Conservation (phyloP, 2,329 filamentous ascomycete species). For the Fusarium napiforme region DNA sequence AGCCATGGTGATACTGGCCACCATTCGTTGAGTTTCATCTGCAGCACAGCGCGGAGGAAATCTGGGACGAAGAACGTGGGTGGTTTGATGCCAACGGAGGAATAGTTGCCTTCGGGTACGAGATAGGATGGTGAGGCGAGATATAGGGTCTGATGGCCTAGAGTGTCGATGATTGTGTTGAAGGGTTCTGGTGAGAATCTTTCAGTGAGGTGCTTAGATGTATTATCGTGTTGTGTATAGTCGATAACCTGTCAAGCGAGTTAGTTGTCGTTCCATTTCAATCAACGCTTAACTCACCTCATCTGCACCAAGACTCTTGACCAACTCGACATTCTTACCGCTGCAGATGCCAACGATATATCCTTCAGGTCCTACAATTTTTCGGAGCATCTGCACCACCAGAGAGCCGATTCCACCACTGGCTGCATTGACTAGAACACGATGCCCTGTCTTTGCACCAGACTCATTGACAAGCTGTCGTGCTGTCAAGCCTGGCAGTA, state of each 20-base stretch:
- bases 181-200: background rate
- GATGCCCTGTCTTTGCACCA: conserved; percentile 42
- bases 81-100: conserved; percentile 30
- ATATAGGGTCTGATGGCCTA: conserved; percentile 1
- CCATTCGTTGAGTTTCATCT: conserved; percentile 53
- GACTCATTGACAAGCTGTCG: conserved; percentile 53
- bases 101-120: background rate
- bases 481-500: conserved; percentile 54
- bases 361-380: background rate
- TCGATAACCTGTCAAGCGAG: background rate
- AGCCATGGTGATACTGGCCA: conserved; percentile 51
- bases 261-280: background rate
- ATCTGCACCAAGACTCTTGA: background rate
- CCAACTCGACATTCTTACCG: background rate
- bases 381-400: conserved; percentile 3
- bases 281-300: background rate
- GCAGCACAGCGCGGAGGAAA: conserved; percentile 46
- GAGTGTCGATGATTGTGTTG: background rate
- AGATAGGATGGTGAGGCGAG: conserved; percentile 3
- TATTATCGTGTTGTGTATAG: background rate
- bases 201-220: background rate
- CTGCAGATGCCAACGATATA: conserved; percentile 1
- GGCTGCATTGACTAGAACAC: conserved; percentile 2
- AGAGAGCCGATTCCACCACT: conserved; percentile 4
- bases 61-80: conserved; percentile 46